phyloP scores from a whole-genome alignment of 768 basidiomycete genomes.

The Russula virescens region DNA sequence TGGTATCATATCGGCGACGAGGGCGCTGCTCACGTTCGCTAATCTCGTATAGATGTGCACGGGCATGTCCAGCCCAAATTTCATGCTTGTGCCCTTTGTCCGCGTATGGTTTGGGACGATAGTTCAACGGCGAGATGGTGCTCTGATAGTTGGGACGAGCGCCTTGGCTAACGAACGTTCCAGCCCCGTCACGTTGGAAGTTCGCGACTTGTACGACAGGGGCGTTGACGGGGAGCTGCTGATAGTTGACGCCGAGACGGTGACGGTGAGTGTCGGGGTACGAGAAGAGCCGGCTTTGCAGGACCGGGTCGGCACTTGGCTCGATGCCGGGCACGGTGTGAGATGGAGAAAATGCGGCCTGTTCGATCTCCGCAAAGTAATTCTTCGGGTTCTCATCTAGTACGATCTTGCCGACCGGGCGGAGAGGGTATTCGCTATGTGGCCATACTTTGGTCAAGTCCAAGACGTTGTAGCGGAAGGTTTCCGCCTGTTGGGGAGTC shows the following conservation, averaged over 20 bases:
- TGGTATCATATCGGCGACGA: not conserved
- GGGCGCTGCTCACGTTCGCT: constrained; percentile 69
- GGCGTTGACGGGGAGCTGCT: constrained; percentile 84
- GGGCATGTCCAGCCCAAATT: constrained; percentile 66
- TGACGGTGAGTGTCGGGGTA: constrained; percentile 89
- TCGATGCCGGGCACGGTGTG: constrained; percentile 73
- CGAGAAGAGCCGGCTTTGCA: constrained; percentile 79
- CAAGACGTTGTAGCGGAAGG: constrained; percentile 83
- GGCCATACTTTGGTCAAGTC: constrained; percentile 93
- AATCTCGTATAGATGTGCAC: constrained; percentile 63
- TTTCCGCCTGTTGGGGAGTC: constrained; percentile 87
- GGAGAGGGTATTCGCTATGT: constrained; percentile 81
- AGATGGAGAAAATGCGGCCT: constrained; percentile 85
- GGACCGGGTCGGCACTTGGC: constrained; percentile 84
- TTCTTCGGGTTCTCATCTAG: constrained; percentile 74
- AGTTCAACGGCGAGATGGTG: constrained; percentile 65
- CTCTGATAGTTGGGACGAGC: constrained; percentile 84
- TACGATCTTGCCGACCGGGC: constrained; percentile 80
- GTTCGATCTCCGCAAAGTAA: constrained; percentile 95
- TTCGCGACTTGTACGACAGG: constrained; percentile 70
- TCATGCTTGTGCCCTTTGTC: constrained; percentile 50
- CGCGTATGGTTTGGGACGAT: constrained; percentile 41
- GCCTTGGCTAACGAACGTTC: constrained; percentile 73
- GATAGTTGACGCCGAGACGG: constrained; percentile 75
- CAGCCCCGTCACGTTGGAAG: constrained; percentile 87